These are phyloP conservation scores for Cytospora piceicola DNA, from an alignment of 2,329 filamentous ascomycete genomes.

Conservation along the genomic window DNA sequence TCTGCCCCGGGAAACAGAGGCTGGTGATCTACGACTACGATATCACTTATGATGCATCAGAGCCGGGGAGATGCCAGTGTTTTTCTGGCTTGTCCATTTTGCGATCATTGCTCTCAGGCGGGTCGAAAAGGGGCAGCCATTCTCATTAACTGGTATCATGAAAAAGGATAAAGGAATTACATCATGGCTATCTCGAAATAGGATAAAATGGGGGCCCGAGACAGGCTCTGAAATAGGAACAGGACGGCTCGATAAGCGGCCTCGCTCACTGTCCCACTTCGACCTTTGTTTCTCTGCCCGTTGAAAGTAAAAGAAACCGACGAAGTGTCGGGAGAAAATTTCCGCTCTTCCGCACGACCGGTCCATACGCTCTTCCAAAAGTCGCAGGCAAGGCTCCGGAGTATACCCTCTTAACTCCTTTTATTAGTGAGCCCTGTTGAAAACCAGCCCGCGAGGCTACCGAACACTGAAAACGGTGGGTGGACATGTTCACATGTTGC, in stretches of 20 bases:
- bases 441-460: slow-evolving; percentile 21
- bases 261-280: slow-evolving; percentile 24
- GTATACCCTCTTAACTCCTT: slow-evolving; percentile 25
- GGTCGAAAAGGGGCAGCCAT: slow-evolving; percentile 37
- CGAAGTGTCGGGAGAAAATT: slow-evolving; percentile 27
- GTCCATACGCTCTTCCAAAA: slow-evolving; percentile 26
- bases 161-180: slow-evolving; percentile 52
- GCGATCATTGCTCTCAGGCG: slow-evolving; percentile 12
- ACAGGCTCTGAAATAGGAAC: slow-evolving; percentile 22
- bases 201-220: slow-evolving; percentile 27
- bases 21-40: not conserved
- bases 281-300: slow-evolving; percentile 24
- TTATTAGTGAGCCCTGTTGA: slow-evolving; percentile 27
- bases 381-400: slow-evolving; percentile 27
- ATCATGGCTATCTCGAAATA: slow-evolving; percentile 45
- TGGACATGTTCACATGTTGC: slow-evolving; percentile 19
- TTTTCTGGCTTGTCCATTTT: slow-evolving; percentile 8
- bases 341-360: slow-evolving; percentile 22
- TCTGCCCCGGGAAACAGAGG: not conserved
- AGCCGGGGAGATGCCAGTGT: not conserved
- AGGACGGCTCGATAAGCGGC: slow-evolving; percentile 23
- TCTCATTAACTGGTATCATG: slow-evolving; percentile 55
- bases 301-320: slow-evolving; percentile 29
- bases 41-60: not conserved
- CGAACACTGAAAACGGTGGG: slow-evolving; percentile 21